Percentiles rank a stretch among this genome's conserved stretches.
Evolutionary conservation across 1,284 basidiomycete genomes (phyloP).

Genomic region (Dichomitus squalens): DNA sequence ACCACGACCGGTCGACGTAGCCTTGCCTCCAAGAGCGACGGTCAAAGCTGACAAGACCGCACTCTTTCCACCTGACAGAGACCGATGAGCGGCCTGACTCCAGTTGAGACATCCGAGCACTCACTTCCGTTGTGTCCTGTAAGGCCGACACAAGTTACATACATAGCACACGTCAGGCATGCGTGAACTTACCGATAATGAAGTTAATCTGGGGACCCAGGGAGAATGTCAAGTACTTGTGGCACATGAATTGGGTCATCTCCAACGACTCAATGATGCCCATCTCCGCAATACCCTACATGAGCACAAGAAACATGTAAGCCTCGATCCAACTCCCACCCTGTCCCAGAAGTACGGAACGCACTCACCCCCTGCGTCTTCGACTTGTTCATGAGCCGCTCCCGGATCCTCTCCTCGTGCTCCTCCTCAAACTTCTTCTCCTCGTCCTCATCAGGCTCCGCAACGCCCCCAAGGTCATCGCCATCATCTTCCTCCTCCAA

Average conservation of each 20-base stretch:
- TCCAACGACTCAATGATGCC: conserved; percentile 89
- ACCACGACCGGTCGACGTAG: conserved; percentile 86
- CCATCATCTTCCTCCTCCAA: conserved; percentile 34
- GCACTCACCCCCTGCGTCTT: conserved; percentile 58
- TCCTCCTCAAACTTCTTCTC: conserved; percentile 64
- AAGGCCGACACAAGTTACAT: not conserved
- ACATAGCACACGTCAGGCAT: not conserved
- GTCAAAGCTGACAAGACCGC: conserved; percentile 94
- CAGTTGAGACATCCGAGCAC: conserved; percentile 30
- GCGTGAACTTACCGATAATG: conserved; percentile 76
- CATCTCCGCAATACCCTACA: conserved; percentile 74
- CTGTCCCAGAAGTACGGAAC: not conserved
- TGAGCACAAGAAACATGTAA: not conserved
- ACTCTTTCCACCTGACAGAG: conserved; percentile 84
- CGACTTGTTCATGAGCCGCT: conserved; percentile 53
- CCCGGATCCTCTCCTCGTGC: conserved; percentile 57
- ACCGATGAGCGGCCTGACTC: not conserved
- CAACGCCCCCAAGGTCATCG: conserved; percentile 35
- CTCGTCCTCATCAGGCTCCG: conserved; percentile 47
- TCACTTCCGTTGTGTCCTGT: conserved; percentile 79
- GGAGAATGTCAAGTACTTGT: conserved; percentile 78
- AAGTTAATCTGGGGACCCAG: conserved; percentile 96
- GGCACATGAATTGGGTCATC: conserved; percentile 97
- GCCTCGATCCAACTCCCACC: not conserved
- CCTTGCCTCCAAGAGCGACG: conserved; percentile 92